phyloP scores from a whole-genome alignment of 352 stramenopile genomes.

The Pythium vanterpoolii region DNA sequence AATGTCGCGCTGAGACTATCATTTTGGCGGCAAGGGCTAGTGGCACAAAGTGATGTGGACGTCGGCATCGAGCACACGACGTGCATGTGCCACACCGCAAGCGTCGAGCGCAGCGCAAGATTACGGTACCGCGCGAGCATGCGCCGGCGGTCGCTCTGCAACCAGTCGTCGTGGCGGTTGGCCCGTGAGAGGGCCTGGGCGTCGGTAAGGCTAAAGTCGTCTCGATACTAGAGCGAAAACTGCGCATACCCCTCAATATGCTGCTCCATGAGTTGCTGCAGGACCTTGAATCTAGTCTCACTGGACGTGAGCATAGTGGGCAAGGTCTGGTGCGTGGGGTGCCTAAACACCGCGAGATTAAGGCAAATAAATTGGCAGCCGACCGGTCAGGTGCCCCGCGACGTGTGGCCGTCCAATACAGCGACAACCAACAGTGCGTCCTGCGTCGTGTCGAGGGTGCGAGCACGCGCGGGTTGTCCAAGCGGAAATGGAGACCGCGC shows the following conservation, averaged over 20 bases:
- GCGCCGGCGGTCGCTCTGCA: constrained; percentile 31
- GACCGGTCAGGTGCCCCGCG: constrained; percentile 32
- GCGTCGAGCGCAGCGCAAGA: constrained; percentile 29
- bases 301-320: constrained; percentile 37
- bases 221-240: constrained; percentile 34
- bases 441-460: neutral
- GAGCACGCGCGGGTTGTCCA: neutral
- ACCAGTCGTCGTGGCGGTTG: constrained; percentile 25
- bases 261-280: constrained; percentile 14
- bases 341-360: constrained; percentile 29
- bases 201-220: constrained; percentile 28
- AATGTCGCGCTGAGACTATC: constrained; percentile 25
- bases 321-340: constrained; percentile 33
- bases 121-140: constrained; percentile 51
- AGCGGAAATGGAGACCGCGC: constrained; percentile 8
- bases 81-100: constrained; percentile 36
- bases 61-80: constrained; percentile 46
- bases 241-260: constrained; percentile 24
- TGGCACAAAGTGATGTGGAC: constrained; percentile 30
- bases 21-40: constrained; percentile 30
- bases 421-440: constrained; percentile 32
- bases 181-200: constrained; percentile 8
- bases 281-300: constrained; percentile 23
- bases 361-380: constrained; percentile 27
- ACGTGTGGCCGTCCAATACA: constrained; percentile 33